Conservation (phyloP, 192 early-diverging fungal species). For the Funneliformis geosporum region DNA sequence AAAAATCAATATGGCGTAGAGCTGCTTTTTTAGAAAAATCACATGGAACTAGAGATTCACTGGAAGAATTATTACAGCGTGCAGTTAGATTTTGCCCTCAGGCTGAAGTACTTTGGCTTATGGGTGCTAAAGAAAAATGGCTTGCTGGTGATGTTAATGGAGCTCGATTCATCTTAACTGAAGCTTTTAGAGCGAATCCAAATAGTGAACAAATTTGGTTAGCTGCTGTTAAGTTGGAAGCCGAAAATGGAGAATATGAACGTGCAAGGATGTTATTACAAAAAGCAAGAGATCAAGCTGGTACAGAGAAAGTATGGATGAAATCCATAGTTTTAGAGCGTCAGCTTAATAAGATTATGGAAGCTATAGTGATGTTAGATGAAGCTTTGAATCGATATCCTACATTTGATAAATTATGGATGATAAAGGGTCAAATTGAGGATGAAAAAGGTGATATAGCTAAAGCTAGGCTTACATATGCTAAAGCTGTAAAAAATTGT, state of each 20-base stretch:
- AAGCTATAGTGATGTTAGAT: slow-evolving; percentile 68
- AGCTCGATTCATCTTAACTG: slow-evolving; percentile 81
- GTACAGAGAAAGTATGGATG: slow-evolving; percentile 92
- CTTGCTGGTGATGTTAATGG: slow-evolving; percentile 72
- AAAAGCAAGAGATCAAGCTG: slow-evolving; percentile 72
- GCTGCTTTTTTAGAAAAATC: slow-evolving; percentile 87
- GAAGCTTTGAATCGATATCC: slow-evolving; percentile 72
- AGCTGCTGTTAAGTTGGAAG: slow-evolving; percentile 95
- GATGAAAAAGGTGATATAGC: slow-evolving; percentile 58
- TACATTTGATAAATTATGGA: slow-evolving; percentile 87
- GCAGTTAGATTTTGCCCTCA: slow-evolving; percentile 90
- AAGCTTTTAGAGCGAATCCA: slow-evolving; percentile 89
- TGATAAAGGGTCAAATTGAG: slow-evolving; percentile 86
- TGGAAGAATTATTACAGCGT: slow-evolving; percentile 79
- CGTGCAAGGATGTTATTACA: slow-evolving; percentile 76
- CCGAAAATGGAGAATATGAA: slow-evolving; percentile 77
- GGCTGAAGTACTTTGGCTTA: slow-evolving; percentile 93
- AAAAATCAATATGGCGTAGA: slow-evolving; percentile 80
- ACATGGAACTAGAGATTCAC: slow-evolving; percentile 71
- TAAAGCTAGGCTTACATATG: slow-evolving; percentile 72
- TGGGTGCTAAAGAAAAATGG: slow-evolving; percentile 97
- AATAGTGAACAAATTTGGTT: slow-evolving; percentile 92
- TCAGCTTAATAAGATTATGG: slow-evolving; percentile 62
- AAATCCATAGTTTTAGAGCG: slow-evolving; percentile 88
- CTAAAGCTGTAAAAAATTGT: slow-evolving; percentile 72